A percentile compares a stretch with the other conserved stretches of the same genome.
Evolutionary conservation across 2,329 filamentous ascomycete species (phyloP).

Genomic region (Cercospora zeina): DNA sequence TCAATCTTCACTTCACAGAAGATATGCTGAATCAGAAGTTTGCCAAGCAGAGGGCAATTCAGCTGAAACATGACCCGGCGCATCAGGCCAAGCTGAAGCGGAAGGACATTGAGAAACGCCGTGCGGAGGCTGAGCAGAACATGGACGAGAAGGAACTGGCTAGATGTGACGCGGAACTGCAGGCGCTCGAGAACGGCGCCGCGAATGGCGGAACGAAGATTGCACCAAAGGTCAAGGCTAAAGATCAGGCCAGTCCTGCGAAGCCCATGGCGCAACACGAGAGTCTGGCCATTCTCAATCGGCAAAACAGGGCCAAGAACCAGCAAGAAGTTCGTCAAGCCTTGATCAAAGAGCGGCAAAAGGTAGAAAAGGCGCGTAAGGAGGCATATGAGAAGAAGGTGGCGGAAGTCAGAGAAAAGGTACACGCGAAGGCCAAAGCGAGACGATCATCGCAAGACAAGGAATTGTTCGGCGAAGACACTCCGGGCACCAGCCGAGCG

Average conservation of each 20-base stretch:
- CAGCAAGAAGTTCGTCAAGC: slow-evolving; percentile 88
- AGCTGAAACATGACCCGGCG: slow-evolving; percentile 51
- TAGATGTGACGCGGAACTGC: slow-evolving; percentile 52
- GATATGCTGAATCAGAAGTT: slow-evolving; percentile 79
- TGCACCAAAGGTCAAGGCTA: slow-evolving; percentile 47
- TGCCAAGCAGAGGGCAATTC: slow-evolving; percentile 66
- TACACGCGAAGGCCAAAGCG: slow-evolving; percentile 33
- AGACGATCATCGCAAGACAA: slow-evolving; percentile 39
- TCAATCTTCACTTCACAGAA: slow-evolving; percentile 79
- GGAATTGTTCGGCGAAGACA: slow-evolving; percentile 51
- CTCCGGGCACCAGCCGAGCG: slow-evolving; percentile 48
- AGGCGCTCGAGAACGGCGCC: slow-evolving; percentile 64
- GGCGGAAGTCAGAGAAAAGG: slow-evolving; percentile 52
- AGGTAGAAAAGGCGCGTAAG: slow-evolving; percentile 49
- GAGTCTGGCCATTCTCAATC: slow-evolving; percentile 80
- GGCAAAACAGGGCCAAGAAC: slow-evolving; percentile 79
- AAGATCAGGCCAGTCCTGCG: slow-evolving; percentile 25
- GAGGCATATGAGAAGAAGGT: slow-evolving; percentile 51
- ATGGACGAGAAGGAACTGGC: slow-evolving; percentile 62
- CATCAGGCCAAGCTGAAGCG: slow-evolving; percentile 68
- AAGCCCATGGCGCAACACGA: slow-evolving; percentile 51
- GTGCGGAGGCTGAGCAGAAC: slow-evolving; percentile 64
- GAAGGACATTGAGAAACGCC: slow-evolving; percentile 63
- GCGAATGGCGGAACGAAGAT: slow-evolving; percentile 57
- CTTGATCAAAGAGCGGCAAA: slow-evolving; percentile 70